A percentile compares a stretch with the other conserved stretches of the same genome.
Evolutionary conservation across 1,284 basidiomycete genomes (phyloP).

Genomic region (Trametes versicolor): DNA sequence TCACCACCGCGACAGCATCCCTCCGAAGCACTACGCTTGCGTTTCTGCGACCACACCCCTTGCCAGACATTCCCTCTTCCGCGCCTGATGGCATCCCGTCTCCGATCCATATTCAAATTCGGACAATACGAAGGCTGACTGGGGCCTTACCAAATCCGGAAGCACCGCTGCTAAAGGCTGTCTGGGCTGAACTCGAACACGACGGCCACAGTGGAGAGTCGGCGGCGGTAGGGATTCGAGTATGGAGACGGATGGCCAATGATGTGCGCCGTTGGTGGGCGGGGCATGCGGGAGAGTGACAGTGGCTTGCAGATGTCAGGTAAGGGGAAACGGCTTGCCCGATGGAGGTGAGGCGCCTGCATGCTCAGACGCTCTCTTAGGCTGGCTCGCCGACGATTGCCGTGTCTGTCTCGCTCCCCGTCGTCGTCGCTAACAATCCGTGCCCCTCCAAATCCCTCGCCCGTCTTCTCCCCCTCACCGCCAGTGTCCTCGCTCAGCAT

Average conservation of each 20-base stretch:
- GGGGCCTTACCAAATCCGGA: background rate
- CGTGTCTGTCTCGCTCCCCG: constrained; percentile 25
- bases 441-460: constrained; percentile 2
- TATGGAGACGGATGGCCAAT: constrained; percentile 14
- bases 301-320: constrained; percentile 31
- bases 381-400: constrained; percentile 24
- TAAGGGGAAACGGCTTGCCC: constrained; percentile 19
- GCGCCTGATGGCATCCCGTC: background rate
- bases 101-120: constrained; percentile 7
- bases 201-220: constrained; percentile 1
- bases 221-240: constrained; percentile 27
- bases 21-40: background rate
- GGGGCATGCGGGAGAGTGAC: constrained; percentile 27
- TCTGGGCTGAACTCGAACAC: background rate
- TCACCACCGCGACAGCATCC: background rate
- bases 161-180: background rate
- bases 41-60: background rate
- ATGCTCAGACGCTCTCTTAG: constrained; percentile 32
- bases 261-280: constrained; percentile 11
- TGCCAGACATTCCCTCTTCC: no score
- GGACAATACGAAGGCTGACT: background rate
- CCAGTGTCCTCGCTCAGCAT: background rate
- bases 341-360: constrained; percentile 26
- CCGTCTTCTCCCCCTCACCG: constrained; percentile 3
- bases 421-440: constrained; percentile 18